Evolutionary conservation across 2,329 filamentous ascomycete species (phyloP), one percentile per base, ranked within the genome.

Genomic region (Cyanodermella asteris): DNA sequence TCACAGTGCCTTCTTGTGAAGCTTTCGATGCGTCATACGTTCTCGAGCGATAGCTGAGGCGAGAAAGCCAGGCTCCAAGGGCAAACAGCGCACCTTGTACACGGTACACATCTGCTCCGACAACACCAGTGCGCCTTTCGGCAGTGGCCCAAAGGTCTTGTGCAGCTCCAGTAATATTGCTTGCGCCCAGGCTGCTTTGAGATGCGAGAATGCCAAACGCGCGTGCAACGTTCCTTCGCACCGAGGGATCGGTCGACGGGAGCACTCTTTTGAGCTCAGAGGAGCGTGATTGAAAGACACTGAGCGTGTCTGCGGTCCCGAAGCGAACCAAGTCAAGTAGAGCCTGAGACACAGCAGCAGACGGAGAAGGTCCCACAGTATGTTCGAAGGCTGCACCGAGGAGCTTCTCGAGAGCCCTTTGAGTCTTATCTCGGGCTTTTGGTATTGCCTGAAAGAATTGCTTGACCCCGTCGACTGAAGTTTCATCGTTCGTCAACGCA

Each of bases 141-240:
- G 59, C 40, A 10, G 56, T 54, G 10, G 45, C 38, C 5, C 64
- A n/a, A n/a, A n/a, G n/a, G n/a, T n/a, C n/a, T n/a, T n/a, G n/a
- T n/a, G n/a, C n/a, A n/a, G n/a, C n/a, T n/a, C n/a, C n/a, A n/a
- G n/a, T n/a, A n/a, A n/a, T n/a, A n/a, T n/a, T n/a, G n/a, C n/a
- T n/a, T n/a, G n/a, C n/a, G n/a, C n/a, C n/a, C n/a, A n/a, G n/a
- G n/a, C n/a, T n/a, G n/a, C n/a, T n/a, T n/a, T n/a, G 74, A 0
- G 78, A 72, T 1, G 64, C 68, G 5, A 93, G 48, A 8, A 91
- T 72, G 1, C 81, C 82, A 36, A 81, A 66, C 0, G 68, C 63
- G 31, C 68, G 69, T 10, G 78, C 70, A 2, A 71, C 70, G 15
- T 72, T 53, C 18, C 57, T 53, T 18, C 82, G 63, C 5, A 73